Evolutionary conservation across 2,329 filamentous ascomycete genomes (phyloP).

Genomic region (Verticillium klebahnii): DNA sequence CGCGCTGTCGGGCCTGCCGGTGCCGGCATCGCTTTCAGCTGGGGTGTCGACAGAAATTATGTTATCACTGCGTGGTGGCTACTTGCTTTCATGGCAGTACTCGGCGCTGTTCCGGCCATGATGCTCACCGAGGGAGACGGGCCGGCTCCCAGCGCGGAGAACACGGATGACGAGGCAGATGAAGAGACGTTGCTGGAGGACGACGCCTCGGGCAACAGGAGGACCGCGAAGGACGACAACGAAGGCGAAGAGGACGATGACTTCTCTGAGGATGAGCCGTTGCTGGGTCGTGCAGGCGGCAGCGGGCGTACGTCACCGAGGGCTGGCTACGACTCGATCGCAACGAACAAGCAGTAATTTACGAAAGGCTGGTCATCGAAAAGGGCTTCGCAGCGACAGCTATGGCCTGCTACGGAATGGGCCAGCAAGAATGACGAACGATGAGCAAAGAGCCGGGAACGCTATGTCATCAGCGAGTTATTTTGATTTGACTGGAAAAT

Average conservation of each 20-base stretch:
- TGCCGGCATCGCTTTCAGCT: conserved; percentile 67
- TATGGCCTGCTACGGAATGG: neutral
- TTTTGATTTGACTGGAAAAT: neutral
- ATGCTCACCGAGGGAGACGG: conserved; percentile 73
- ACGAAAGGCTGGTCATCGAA: neutral
- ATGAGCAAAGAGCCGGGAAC: neutral
- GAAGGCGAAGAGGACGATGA: neutral
- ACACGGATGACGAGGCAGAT: conserved; percentile 29
- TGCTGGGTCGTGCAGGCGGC: neutral
- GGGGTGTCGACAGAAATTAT: conserved; percentile 71
- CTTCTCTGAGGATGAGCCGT: neutral
- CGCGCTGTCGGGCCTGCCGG: conserved; percentile 73
- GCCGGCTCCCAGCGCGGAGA: conserved; percentile 35
- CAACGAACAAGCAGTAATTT: neutral
- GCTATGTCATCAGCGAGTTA: neutral
- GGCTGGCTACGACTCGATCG: neutral
- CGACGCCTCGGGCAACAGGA: conserved; percentile 9
- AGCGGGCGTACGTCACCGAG: neutral
- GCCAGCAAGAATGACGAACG: neutral
- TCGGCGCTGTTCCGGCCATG: conserved; percentile 69
- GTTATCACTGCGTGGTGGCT: conserved; percentile 79
- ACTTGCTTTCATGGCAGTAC: conserved; percentile 56
- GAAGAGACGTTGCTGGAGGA: conserved; percentile 13
- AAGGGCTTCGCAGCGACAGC: neutral
- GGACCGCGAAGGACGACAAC: conserved; percentile 1